Conservation (phyloP, 805 yeast genomes). For the Myxozyma lipomycoides region DNA sequence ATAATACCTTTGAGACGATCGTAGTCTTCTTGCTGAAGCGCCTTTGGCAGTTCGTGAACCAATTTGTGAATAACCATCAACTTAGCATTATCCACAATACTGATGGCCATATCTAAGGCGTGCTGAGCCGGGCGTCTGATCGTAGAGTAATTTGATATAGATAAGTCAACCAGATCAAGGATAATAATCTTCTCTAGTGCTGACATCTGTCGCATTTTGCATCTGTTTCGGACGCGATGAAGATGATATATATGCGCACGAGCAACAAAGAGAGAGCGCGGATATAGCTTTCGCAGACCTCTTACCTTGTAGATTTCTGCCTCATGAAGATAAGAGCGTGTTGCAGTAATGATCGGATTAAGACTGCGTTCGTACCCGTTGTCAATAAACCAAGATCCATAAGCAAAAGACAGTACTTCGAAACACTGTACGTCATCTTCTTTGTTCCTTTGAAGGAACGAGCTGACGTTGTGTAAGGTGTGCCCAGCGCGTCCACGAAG, state of each 20-base stretch:
- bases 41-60: conserved; percentile 47
- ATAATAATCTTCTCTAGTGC: conserved; percentile 59
- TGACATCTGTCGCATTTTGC: conserved; percentile 69
- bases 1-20: conserved; percentile 59
- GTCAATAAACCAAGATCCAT: conserved; percentile 75
- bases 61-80: conserved; percentile 50
- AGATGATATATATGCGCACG: conserved; percentile 70
- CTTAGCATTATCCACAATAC: conserved; percentile 64
- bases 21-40: conserved; percentile 48
- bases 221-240: conserved; percentile 65
- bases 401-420: conserved; percentile 57
- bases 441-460: conserved; percentile 46
- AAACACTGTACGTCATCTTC: conserved; percentile 63
- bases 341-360: conserved; percentile 51
- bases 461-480: conserved; percentile 55
- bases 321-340: conserved; percentile 53
- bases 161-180: conserved; percentile 57
- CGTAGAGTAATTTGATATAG: conserved; percentile 66
- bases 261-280: conserved; percentile 73
- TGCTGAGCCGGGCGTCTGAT: conserved; percentile 68
- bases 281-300: conserved; percentile 62
- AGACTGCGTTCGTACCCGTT: conserved; percentile 69
- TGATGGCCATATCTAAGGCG: conserved; percentile 63
- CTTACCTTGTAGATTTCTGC: conserved; percentile 60
- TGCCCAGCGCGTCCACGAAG: conserved; percentile 58